Percentiles rank a stretch among this genome's conserved stretches.
These are phyloP conservation scores for Gaultheria prostrata DNA, from an alignment of 148 eudicot species.

Conservation along the genomic window DNA sequence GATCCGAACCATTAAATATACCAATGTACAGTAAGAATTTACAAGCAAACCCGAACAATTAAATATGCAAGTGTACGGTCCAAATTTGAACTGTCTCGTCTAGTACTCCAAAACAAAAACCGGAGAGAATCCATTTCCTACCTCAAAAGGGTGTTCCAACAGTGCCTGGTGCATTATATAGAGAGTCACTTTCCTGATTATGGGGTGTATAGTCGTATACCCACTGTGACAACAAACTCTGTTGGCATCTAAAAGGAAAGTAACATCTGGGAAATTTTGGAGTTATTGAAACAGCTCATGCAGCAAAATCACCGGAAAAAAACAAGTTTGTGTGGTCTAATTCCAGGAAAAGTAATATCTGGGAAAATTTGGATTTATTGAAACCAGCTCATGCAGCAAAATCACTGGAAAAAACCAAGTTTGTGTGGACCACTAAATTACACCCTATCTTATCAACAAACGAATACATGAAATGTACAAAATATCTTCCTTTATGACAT, in stretches of 20 bases:
- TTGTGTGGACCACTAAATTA: constrained; percentile 3
- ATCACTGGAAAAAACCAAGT: neutral
- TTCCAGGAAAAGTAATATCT: too few species aligned
- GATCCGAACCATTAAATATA: too few species aligned
- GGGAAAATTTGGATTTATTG: neutral
- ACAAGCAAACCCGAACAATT: too few species aligned
- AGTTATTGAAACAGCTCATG: neutral
- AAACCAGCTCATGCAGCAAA: neutral
- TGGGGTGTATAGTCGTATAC: neutral
- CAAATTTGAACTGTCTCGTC: too few species aligned
- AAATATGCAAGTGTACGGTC: too few species aligned
- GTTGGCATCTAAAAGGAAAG: constrained; percentile 4
- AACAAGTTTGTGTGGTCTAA: neutral
- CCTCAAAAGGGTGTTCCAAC: neutral
- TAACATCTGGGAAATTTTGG: neutral
- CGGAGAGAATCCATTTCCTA: too few species aligned
- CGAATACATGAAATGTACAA: neutral
- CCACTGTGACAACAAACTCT: neutral
- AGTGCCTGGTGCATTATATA: neutral
- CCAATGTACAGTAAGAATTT: too few species aligned
- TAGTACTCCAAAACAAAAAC: too few species aligned
- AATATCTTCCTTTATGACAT: neutral
- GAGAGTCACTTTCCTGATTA: neutral
- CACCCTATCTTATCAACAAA: neutral
- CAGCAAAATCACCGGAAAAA: neutral